Evolutionary conservation across 2,329 filamentous ascomycete genomes (phyloP), one percentile per base, ranked within the genome.

Genomic region (Penicillium brasilianum): DNA sequence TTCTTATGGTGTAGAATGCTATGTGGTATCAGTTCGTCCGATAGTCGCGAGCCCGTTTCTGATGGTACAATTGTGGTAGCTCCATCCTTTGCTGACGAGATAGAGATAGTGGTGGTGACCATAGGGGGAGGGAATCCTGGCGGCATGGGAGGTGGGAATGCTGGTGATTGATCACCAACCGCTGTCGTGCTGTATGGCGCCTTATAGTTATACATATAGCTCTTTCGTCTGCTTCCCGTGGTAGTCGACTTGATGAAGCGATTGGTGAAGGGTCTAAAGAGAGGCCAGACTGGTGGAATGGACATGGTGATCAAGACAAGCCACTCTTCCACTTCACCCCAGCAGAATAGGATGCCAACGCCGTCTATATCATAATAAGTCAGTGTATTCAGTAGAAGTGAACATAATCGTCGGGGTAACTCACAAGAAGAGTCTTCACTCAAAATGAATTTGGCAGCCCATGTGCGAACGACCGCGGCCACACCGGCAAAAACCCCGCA

Each of bases 261-360:
- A 44, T 54, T 18, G 4, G 64, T 69, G 30, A 65, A 66, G n/a
- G 67, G 64, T 7, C 66, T 57, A 58, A 69, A 65, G 16, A 69
- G 41, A 8, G 67, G 65, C 67, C 67, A 69, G 6, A 67, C 67
- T 2, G 65, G 67, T 39, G 67, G 67, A 28, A 69, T 69, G 25
- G 65, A 67, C 67, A 69, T 69, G 39, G 63, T 63, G 39, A 68
- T 68, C 11, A 69, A 61, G 8, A 69, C 67, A 46, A 69, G 28
- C 67, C 67, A 68, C 62, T 68, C 67, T 55, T 68, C 67, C 20
- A 69, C 56, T 51, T 69, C 65, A 9, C 67, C 67, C 65, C 65
- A 69, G 43, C 58, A 46, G 52, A 69, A 69, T 0, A 69, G 59
- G n/a, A 58, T 56, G 2, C 65, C 67, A 16, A 66, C 62, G 1